Percentiles rank a stretch among this genome's conserved stretches.
phyloP scores from a whole-genome alignment of 2,329 filamentous ascomycete species.

The Cordyceps fumosorosea region DNA sequence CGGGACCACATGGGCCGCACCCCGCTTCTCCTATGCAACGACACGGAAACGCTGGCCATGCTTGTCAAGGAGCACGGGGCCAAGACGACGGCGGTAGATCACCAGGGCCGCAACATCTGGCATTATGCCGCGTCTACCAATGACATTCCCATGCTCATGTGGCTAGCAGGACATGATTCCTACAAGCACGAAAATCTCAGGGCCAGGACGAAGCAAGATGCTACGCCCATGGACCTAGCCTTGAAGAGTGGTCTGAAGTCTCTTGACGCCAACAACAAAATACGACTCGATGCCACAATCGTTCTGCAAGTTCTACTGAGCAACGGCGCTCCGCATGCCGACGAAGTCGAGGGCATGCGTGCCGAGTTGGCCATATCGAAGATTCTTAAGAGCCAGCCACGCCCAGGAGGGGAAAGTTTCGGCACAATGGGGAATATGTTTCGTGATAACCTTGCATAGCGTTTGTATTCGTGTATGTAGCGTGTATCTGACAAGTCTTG shows the following conservation, averaged over 20 bases:
- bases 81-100: constrained; percentile 24
- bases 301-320: not conserved
- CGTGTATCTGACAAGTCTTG: too few relatives aligned
- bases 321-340: not conserved
- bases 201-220: constrained; percentile 15
- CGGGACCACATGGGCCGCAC: constrained; percentile 26
- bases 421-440: too few relatives aligned
- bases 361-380: not conserved
- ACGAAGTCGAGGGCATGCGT: not conserved
- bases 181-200: constrained; percentile 22
- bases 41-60: constrained; percentile 18
- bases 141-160: constrained; percentile 24
- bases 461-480: not conserved
- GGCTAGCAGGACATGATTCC: constrained; percentile 26
- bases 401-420: not conserved
- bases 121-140: constrained; percentile 30
- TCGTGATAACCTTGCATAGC: not conserved
- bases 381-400: constrained; percentile 1
- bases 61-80: constrained; percentile 22
- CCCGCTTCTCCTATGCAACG: constrained; percentile 30
- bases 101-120: constrained; percentile 30
- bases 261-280: not conserved
- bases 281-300: not conserved
- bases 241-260: constrained; percentile 15
- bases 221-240: constrained; percentile 27